Conservation (phyloP, 225 moss, liverwort and hornwort species). For the Pseudisothecium myosuroides region DNA sequence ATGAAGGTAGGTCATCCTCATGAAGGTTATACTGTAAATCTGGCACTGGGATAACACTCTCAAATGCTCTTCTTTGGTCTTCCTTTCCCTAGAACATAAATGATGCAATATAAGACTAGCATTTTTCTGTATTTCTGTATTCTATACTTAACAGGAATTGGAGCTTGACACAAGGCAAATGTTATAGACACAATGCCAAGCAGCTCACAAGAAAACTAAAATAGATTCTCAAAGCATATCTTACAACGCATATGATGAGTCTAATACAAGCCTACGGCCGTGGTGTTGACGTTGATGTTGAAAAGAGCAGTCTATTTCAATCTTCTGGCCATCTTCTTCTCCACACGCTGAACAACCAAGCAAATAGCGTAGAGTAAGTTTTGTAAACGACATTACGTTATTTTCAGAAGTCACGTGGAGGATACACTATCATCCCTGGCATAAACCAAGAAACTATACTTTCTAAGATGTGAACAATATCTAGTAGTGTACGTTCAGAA, state of each 20-base stretch:
- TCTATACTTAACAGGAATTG: neutral
- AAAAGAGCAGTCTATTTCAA: neutral
- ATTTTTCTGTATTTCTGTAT: neutral
- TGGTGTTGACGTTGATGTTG: neutral
- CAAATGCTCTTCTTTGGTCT: neutral
- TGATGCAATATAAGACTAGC: neutral
- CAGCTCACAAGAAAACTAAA: neutral
- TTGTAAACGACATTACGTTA: neutral
- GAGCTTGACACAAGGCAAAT: neutral
- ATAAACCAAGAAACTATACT: neutral
- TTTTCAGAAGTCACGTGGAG: neutral
- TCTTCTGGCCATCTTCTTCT: slow-evolving; percentile 40
- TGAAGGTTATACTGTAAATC: neutral
- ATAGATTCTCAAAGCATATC: neutral
- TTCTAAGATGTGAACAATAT: neutral
- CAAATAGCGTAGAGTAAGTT: neutral
- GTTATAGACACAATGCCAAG: neutral
- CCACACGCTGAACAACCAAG: slow-evolving; percentile 41
- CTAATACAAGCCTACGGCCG: neutral
- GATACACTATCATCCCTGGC: neutral
- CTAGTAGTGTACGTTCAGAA: neutral
- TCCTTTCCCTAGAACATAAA: neutral
- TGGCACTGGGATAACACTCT: neutral
- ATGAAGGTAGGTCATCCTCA: neutral
- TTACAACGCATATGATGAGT: neutral